A percentile compares a stretch with the other conserved stretches of the same genome.
Evolutionary conservation across 2,329 filamentous ascomycete genomes (phyloP).

Genomic region (Fusarium pininemorale): DNA sequence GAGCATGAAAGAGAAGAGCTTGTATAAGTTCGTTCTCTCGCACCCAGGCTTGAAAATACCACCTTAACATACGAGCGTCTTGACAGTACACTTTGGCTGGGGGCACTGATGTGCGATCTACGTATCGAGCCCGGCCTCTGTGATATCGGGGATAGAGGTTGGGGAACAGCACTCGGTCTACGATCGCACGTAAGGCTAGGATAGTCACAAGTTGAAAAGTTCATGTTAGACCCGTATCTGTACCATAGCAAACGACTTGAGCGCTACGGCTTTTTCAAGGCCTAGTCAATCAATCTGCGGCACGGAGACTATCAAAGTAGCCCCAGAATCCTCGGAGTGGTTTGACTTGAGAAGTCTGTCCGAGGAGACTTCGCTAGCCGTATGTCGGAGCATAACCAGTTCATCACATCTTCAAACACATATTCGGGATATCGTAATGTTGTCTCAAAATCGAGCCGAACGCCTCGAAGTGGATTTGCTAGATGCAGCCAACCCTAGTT

Average conservation of each 20-base stretch:
- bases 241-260: constrained; percentile 65
- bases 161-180: not conserved
- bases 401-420: constrained; percentile 43
- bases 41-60: not conserved
- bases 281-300: constrained; percentile 67
- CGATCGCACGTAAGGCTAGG: not conserved
- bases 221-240: constrained; percentile 73
- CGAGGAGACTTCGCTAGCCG: constrained; percentile 68
- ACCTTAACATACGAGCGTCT: not conserved
- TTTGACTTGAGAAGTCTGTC: constrained; percentile 48
- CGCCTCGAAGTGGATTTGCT: constrained; percentile 58
- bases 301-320: constrained; percentile 66
- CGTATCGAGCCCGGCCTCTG: not conserved
- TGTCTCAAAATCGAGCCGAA: constrained; percentile 58
- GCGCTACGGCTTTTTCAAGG: constrained; percentile 70
- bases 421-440: constrained; percentile 45
- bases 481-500: constrained; percentile 55
- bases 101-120: not conserved
- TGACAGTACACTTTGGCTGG: not conserved
- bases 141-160: not conserved
- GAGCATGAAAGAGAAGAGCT: not conserved
- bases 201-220: constrained; percentile 20
- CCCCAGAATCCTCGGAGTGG: constrained; percentile 63
- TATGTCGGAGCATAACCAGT: constrained; percentile 43
- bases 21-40: not conserved